Percentiles rank a stretch among this genome's conserved stretches.
Conservation (phyloP, 306 rosid genomes). For the barrel medic (Medicago truncatula) region MtrunA17r5.0-ANR NC_053044.1:4359001-4359500, state of each 20-base stretch:
- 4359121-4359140: slow-evolving; percentile 51
- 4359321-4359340: too few species aligned
- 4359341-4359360: too few species aligned
- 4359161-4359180: slow-evolving; percentile 21
- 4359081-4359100: slow-evolving; percentile 64
- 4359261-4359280: too few species aligned
- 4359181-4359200: not conserved
- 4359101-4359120: slow-evolving; percentile 53
- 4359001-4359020: slow-evolving; percentile 47
- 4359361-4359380: too few species aligned
- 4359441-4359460: too few species aligned
- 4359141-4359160: slow-evolving; percentile 59
- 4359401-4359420: too few species aligned
- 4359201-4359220: not conserved
- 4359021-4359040: slow-evolving; percentile 60
- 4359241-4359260: not conserved
- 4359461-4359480: too few species aligned
- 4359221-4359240: not conserved
- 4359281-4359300: too few species aligned
- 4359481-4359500: too few species aligned
- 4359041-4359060: slow-evolving; percentile 61
- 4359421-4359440: too few species aligned
- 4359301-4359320: too few species aligned
- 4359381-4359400: too few species aligned
- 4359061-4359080: slow-evolving; percentile 70